These are phyloP conservation scores for Zygosaccharomyces rouxii DNA, from an alignment of 805 yeast genomes.

Conservation along the genomic window DNA sequence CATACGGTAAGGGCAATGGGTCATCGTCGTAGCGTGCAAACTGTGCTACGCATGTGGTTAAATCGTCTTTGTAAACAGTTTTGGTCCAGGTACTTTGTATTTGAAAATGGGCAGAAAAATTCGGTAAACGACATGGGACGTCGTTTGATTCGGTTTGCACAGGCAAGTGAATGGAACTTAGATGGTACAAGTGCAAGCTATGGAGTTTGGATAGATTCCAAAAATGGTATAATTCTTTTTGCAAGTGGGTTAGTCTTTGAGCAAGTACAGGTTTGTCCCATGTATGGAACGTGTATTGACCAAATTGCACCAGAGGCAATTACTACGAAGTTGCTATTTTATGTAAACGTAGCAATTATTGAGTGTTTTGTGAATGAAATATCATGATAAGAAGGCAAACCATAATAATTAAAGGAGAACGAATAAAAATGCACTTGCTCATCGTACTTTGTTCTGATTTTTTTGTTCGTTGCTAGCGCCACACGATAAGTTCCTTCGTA, in stretches of 20 bases:
- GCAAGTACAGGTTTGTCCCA: conserved; percentile 13
- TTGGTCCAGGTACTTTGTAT: conserved; percentile 15
- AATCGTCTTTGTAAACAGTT: conserved; percentile 8
- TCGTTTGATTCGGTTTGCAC: conserved; percentile 2
- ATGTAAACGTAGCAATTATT: conserved; percentile 21
- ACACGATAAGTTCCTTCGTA: background rate
- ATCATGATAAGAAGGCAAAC: background rate
- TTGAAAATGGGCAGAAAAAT: conserved; percentile 8
- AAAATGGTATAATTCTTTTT: conserved; percentile 21
- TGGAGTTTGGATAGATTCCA: conserved; percentile 25
- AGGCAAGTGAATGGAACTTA: background rate
- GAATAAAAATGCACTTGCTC: background rate
- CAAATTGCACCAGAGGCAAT: conserved; percentile 7
- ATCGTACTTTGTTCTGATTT: background rate
- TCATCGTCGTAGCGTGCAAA: conserved; percentile 10
- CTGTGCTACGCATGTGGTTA: conserved; percentile 8
- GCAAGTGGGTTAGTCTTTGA: conserved; percentile 13
- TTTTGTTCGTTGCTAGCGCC: background rate
- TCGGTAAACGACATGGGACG: conserved; percentile 13
- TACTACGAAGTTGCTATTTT: conserved; percentile 18
- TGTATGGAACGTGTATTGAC: conserved; percentile 13
- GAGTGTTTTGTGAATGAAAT: conserved; percentile 18
- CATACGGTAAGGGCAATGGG: conserved; percentile 13
- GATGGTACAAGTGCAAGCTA: conserved; percentile 2
- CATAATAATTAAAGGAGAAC: too few relatives aligned